Base-by-base conservation (phyloP, 2,329 filamentous ascomycete species). In the Decorospora gaudefroyi region DNA sequence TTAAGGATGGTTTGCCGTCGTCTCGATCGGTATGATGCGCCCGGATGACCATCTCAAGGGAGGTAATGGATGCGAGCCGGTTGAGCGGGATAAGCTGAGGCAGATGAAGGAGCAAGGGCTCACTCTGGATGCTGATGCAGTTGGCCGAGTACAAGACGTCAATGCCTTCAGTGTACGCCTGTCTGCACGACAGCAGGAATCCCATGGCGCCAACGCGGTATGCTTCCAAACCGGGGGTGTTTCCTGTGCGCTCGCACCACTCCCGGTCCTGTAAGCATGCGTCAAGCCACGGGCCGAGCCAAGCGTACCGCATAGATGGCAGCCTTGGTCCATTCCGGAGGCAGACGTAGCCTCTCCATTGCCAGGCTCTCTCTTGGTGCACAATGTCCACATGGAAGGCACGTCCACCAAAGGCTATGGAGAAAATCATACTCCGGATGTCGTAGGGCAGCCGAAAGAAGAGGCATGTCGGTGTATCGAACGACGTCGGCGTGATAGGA, bases 101-200 rank as follows among this genome's bases (percentile, higher is more conserved):
- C 10, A 54, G 40, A 3, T 51, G 22, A 16, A 49, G 21, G n/a
- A 54, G 51, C 13, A 54, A 16, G 17, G 33, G 17, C 26, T 48
- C 32, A 40, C 29, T 51, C 15, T 32, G 2, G 11, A 48, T 48
- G 29, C 16, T 32, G 22, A 51, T 46, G 15, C 16, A 26, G 15
- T 50, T 50, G 32, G 36, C 16, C 21, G 47, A 37, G 27, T 51
- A 53, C 17, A 53, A 16, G 21, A 42, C 6, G 11, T 51, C 19
- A 23, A 53, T 51, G 22, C 43, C 51, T 46, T 53, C 36, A 9
- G 36, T 33, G 31, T 53, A 53, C 11, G 40, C 43, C 30, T 51
- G 47, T 17, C 30, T 44, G 16, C 47, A 53, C 15, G 51, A 48
- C 11, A 51, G 29, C 30, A 51, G 30, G 19, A 48, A 48, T 2